Percentiles rank a stretch among this genome's conserved stretches.
phyloP scores from a whole-genome alignment of 139 green algal species.

The Raphidocelis subcapitata region DNA sequence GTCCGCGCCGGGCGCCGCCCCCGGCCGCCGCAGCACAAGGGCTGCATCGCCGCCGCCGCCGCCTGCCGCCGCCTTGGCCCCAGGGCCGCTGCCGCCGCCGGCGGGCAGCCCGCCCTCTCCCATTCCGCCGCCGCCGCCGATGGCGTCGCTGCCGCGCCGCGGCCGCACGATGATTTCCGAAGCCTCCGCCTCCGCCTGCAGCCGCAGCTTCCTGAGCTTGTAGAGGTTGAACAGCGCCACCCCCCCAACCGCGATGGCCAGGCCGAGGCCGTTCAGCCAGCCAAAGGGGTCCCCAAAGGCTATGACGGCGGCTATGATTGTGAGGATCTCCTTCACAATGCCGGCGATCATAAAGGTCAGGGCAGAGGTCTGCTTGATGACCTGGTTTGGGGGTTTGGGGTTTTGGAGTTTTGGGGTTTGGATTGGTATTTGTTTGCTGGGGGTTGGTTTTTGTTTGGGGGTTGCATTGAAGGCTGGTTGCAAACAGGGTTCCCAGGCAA shows the following conservation, averaged over 20 bases:
- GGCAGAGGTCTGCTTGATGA: constrained; percentile 86
- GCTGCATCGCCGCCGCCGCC: too few relatives aligned
- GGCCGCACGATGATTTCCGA: not conserved
- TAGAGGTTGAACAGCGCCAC: constrained; percentile 85
- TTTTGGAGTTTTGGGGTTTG: too few relatives aligned
- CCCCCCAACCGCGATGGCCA: constrained; percentile 78
- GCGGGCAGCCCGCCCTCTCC: not conserved
- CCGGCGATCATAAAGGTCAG: constrained; percentile 94
- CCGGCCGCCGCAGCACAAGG: not conserved
- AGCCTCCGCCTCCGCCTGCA: not conserved
- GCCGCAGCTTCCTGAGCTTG: constrained; percentile 66
- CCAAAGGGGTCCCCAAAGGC: constrained; percentile 68
- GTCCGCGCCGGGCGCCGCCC: not conserved
- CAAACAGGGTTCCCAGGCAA: too few relatives aligned
- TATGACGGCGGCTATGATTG: constrained; percentile 28
- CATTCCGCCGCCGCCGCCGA: not conserved
- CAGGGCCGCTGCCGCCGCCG: not conserved
- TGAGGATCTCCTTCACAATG: constrained; percentile 89
- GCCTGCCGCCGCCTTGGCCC: not conserved
- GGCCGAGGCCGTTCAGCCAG: constrained; percentile 72
- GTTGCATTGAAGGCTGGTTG: too few relatives aligned
- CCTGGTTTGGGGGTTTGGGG: constrained; percentile 13
- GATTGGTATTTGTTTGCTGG: too few relatives aligned
- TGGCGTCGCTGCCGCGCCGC: not conserved
- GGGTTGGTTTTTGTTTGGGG: too few relatives aligned